A percentile compares a stretch with the other conserved stretches of the same genome.
Evolutionary conservation across 371 early-diverging fungal species (phyloP).

Genomic region (Furculomyces boomerangus): DNA sequence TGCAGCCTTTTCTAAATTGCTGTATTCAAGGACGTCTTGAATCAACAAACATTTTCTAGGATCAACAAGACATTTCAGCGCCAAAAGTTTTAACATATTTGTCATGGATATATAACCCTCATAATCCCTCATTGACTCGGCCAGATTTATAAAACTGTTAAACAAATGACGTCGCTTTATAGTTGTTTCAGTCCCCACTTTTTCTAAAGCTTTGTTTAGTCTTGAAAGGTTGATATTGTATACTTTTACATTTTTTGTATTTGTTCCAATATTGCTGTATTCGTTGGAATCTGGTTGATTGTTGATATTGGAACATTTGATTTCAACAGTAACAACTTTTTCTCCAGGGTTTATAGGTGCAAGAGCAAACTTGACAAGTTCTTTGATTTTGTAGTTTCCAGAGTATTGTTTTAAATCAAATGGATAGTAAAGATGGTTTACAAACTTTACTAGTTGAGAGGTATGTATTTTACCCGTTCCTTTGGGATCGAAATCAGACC

Average conservation of each 20-base stretch:
- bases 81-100: neutral
- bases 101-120: neutral
- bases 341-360: neutral
- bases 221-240: conserved; percentile 1
- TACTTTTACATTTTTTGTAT: neutral
- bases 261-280: neutral
- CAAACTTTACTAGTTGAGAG: neutral
- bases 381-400: neutral
- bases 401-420: neutral
- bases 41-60: neutral
- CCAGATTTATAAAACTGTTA: neutral
- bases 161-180: neutral
- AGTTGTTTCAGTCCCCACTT: neutral
- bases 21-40: neutral
- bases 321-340: neutral
- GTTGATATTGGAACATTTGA: neutral
- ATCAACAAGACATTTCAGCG: neutral
- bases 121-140: neutral
- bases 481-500: conserved; percentile 2
- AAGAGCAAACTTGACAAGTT: neutral
- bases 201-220: neutral
- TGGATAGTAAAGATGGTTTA: neutral
- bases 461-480: neutral
- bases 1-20: neutral
- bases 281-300: neutral